A percentile compares a stretch with the other conserved stretches of the same genome.
Evolutionary conservation across 441 rosid species (phyloP).

Genomic region (Eugenia klotzschiana): DNA sequence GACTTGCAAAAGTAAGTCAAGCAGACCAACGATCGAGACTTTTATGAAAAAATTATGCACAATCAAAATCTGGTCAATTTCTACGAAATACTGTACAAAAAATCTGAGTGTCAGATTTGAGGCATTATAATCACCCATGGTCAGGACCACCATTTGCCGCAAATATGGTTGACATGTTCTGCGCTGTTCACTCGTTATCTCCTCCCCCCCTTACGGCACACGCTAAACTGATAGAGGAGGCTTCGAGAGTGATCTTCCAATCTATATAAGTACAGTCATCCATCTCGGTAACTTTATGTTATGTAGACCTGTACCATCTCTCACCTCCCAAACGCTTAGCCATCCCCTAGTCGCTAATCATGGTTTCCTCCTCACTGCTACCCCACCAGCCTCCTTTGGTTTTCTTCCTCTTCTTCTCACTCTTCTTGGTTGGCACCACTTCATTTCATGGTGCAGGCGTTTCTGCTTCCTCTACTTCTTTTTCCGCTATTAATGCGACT

Average conservation of each 20-base stretch:
- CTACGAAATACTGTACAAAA: background rate
- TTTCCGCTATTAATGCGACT: background rate
- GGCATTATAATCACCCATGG: no score
- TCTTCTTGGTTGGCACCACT: background rate
- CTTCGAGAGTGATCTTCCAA: no score
- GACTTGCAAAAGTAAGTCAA: background rate
- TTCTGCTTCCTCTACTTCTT: background rate
- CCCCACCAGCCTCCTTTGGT: background rate
- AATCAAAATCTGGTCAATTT: background rate
- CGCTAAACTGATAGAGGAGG: no score
- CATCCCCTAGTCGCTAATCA: background rate
- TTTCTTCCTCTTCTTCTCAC: background rate
- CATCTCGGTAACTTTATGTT: background rate
- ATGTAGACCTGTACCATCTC: background rate
- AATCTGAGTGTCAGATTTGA: no score
- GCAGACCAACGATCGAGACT: background rate
- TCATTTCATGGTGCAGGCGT: background rate
- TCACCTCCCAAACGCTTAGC: background rate
- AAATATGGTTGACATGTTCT: no score
- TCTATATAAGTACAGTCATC: background rate
- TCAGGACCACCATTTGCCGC: no score
- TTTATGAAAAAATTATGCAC: background rate
- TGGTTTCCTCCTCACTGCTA: background rate
- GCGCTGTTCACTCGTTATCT: no score
- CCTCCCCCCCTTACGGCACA: no score